These are phyloP conservation scores for Closterium sp. DNA, from an alignment of 139 green algal genomes.

Conservation along the genomic window DNA sequence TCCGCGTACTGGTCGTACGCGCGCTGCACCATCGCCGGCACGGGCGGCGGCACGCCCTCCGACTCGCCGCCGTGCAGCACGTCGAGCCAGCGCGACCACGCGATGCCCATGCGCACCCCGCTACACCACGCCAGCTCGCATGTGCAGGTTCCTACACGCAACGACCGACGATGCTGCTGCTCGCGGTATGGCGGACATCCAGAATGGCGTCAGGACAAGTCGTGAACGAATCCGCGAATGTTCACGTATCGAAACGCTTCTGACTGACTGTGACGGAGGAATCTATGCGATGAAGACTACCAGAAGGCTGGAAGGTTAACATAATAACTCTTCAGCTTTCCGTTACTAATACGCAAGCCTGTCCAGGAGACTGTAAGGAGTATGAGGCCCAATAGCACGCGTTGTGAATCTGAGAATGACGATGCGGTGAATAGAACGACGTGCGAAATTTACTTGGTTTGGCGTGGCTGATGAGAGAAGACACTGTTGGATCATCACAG, in stretches of 20 bases:
- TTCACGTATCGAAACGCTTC: neutral
- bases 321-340: neutral
- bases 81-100: neutral
- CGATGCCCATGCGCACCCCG: neutral
- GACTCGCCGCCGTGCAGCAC: neutral
- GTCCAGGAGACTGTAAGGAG: no score
- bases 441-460: neutral
- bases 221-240: neutral
- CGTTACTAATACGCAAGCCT: neutral
- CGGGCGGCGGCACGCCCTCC: neutral
- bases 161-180: neutral
- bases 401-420: neutral
- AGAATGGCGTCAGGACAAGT: neutral
- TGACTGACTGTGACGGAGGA: neutral
- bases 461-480: neutral
- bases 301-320: neutral
- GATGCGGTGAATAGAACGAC: neutral
- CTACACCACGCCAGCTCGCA: neutral
- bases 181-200: neutral
- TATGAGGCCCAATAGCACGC: no score
- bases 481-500: neutral
- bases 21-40: neutral
- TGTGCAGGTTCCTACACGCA: neutral
- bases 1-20: neutral
- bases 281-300: neutral